These are phyloP conservation scores for Coemansia sp. DNA, from an alignment of 192 early-diverging fungal genomes.

Conservation along the genomic window DNA sequence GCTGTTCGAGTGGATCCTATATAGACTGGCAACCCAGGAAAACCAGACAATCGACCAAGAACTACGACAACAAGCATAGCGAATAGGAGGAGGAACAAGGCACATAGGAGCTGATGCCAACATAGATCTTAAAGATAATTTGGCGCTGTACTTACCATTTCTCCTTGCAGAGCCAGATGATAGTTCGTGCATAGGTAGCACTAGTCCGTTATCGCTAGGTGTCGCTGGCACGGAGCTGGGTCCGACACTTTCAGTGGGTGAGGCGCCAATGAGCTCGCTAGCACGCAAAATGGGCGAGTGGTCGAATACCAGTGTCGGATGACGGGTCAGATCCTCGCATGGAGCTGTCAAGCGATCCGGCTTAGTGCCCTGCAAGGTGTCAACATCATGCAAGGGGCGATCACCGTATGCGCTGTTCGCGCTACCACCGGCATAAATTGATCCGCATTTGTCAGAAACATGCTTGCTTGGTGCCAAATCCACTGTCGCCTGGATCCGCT, in stretches of 20 bases:
- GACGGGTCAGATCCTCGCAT: constrained; percentile 25
- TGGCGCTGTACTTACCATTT: not conserved
- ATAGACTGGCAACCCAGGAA: not conserved
- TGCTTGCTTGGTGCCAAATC: constrained; percentile 5
- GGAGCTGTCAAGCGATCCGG: constrained; percentile 1
- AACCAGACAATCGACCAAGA: not conserved
- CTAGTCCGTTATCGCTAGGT: not conserved
- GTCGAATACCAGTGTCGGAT: constrained; percentile 52
- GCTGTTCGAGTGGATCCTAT: not conserved
- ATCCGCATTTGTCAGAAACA: constrained; percentile 11
- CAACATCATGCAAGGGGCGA: constrained; percentile 29
- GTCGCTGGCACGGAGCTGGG: not conserved
- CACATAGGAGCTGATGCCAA: not conserved
- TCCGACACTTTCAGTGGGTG: not conserved
- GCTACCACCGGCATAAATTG: constrained; percentile 11
- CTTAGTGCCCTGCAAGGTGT: not conserved
- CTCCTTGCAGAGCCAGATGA: not conserved
- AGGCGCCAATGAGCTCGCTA: constrained; percentile 22
- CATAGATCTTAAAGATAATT: not conserved
- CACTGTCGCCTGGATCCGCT: not conserved
- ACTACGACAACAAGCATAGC: not conserved
- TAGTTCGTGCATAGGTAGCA: not conserved
- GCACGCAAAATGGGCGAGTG: constrained; percentile 39
- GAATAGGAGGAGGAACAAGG: not conserved
- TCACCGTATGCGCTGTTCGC: constrained; percentile 23